Evolutionary conservation across 345 rosid genomes (phyloP).

Genomic region (Jatropha curcas): DNA sequence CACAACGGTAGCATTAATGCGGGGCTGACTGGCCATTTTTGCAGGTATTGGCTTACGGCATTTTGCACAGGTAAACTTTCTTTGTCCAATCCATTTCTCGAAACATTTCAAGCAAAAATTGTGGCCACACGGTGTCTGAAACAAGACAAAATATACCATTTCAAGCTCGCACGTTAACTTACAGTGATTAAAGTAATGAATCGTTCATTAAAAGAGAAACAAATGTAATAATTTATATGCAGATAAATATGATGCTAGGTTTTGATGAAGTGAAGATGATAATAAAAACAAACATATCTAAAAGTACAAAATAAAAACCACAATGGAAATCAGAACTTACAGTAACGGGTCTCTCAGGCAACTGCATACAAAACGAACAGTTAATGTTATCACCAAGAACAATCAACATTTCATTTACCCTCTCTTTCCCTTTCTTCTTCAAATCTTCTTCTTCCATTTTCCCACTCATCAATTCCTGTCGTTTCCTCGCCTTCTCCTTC

Average conservation of each 20-base stretch:
- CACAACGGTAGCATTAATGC: conserved; percentile 61
- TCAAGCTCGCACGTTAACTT: too few species aligned
- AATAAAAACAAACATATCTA: too few species aligned
- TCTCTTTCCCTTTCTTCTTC: conserved; percentile 1
- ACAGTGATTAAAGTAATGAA: too few species aligned
- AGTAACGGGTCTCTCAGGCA: conserved; percentile 75
- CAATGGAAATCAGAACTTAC: conserved; percentile 29
- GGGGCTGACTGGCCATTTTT: conserved; percentile 49
- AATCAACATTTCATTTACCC: conserved; percentile 30
- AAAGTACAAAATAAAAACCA: background rate
- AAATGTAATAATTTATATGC: too few species aligned
- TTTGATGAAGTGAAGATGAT: too few species aligned
- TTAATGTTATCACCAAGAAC: conserved; percentile 38
- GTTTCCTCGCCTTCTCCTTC: conserved; percentile 51
- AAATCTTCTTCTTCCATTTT: background rate
- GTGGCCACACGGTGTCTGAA: conserved; percentile 84
- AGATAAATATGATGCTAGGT: too few species aligned
- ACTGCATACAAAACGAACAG: conserved; percentile 59
- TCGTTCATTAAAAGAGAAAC: too few species aligned
- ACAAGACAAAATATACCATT: too few species aligned
- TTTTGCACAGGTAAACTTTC: conserved; percentile 51
- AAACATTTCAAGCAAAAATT: conserved; percentile 77
- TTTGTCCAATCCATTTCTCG: conserved; percentile 53
- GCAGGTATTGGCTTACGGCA: conserved; percentile 53
- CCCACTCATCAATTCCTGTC: conserved; percentile 50